These are phyloP conservation scores for Wickerhamiella hasegawae DNA, from an alignment of 805 yeast species.

Conservation along the genomic window DNA sequence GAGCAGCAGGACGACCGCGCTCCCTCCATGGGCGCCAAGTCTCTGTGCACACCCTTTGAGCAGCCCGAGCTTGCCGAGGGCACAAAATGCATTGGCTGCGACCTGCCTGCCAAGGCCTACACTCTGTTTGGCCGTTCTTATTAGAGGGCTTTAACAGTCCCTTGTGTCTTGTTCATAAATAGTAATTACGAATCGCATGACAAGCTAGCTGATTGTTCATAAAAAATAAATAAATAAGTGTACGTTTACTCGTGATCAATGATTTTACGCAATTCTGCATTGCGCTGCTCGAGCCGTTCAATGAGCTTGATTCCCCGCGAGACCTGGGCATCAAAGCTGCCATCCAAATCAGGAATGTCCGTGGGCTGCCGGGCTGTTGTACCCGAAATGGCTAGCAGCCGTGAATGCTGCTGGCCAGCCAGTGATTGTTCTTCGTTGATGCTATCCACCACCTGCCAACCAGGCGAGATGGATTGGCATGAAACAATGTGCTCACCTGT, in stretches of 20 bases:
- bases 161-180: no score
- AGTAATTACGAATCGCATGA: no score
- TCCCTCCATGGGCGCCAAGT: constrained; percentile 99
- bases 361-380: constrained; percentile 9
- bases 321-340: constrained; percentile 8
- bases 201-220: no score
- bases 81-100: constrained; percentile 82
- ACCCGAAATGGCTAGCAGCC: constrained; percentile 10
- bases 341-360: constrained; percentile 11
- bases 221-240: no score
- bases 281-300: constrained; percentile 10
- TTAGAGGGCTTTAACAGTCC: no score
- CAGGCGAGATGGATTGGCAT: constrained; percentile 23
- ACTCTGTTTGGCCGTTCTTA: constrained; percentile 97
- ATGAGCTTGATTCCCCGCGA: constrained; percentile 7
- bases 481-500: constrained; percentile 17
- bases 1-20: constrained; percentile 88
- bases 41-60: constrained; percentile 87
- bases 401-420: constrained; percentile 7
- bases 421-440: constrained; percentile 11
- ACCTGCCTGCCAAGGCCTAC: constrained; percentile 55
- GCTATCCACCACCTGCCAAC: constrained; percentile 23
- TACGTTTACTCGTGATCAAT: constrained; percentile 1
- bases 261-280: constrained; percentile 8
- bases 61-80: constrained; percentile 72